Evolutionary conservation across 352 stramenopile species (phyloP), one percentile per base, ranked within the genome.

Genomic region (Thalassiosira mediterranea): DNA sequence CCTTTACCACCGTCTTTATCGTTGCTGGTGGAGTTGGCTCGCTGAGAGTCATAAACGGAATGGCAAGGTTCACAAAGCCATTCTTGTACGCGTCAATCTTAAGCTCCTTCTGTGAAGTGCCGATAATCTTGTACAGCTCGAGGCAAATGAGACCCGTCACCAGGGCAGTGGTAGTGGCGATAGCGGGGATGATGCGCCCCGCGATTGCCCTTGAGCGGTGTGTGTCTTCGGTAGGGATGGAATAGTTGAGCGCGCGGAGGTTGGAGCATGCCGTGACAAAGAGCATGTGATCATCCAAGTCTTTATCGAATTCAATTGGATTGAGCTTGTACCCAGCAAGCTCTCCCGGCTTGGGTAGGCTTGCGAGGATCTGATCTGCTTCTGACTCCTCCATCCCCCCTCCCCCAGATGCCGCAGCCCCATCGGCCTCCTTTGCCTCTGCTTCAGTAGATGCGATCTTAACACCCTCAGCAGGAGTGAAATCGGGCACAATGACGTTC

Each of bases 121-220:
- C 84, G 57, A 94, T 77, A 47, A 96, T 81, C 79, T 99, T 99
- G 74, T 98, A 93, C 44, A 99, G 93, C 76, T 99, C 97, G 63
- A 99, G 95, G 81, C 96, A 98, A 72, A 99, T 96, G 3, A 99
- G 90, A 34, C 97, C 97, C 0, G 97, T 98, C 29, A 99, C 97
- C 32, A 99, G 87, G 15, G 97, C 96, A 11, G 97, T 99, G 5
- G 97, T 99, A 37, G 97, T 99, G 19, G 97, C 97, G 81, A 99
- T 99, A 13, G 97, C 97, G 8, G 97, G 97, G 68, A 99, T 99
- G 79, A 99, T 99, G 79, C 98, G 47, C 53, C 97, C 97, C n/a
- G 97, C 97, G 87, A 99, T 99, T 29, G 98, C 97, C 53, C 97
- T 96, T 28, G 96, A 98, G 57, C 97, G 95, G 87, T 99, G 96